Evolutionary conservation across 2,329 filamentous ascomycete species (phyloP), one percentile per base, ranked within the genome.

Genomic region (Monosporascus sp.): DNA sequence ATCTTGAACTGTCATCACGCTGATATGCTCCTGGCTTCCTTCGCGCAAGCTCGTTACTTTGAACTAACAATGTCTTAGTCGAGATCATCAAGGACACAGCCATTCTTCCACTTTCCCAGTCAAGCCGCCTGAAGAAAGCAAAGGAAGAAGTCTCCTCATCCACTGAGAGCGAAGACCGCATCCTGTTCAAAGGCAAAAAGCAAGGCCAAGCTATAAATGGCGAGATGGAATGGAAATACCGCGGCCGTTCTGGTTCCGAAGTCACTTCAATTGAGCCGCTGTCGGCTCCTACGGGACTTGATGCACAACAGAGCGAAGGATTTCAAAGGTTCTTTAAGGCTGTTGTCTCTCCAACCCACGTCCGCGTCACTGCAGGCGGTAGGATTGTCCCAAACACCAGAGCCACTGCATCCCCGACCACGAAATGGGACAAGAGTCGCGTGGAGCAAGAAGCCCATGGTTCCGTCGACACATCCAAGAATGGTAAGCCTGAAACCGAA

Each of bases 281-380:
- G 37, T 70, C 78, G 49, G 81, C 81, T 22, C 82, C 82, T 11
- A 67, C 74, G 20, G 79, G 75, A 8, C 66, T 79, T 37, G 69
- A 67, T 38, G 78, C 80, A 26, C 83, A 86, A 65, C 78, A 80
- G 59, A 78, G 77, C 37, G 82, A 86, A 65, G 84, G 84, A n/a
- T 87, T 87, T 60, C 79, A 85, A 65, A 76, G 79, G 50, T 87
- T 87, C 64, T 86, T 84, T 70, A 83, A 84, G 64, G 82, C 84
- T 11, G 84, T 87, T n/a, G 77, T 82, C 5, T 87, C 84, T 37
- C 84, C 84, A 7, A 84, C 82, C 15, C 82, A 87, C 65, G 78
- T 87, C 57, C 80, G 84, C 17, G 84, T 87, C 49, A 87, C 84
- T 20, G 84, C 84, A 55, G 83, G 84, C 54, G 84, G 84, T 43